Percentiles rank a stretch among this genome's conserved stretches.
phyloP scores from a whole-genome alignment of 2,329 filamentous ascomycete species.

The Venturia asperata region DNA sequence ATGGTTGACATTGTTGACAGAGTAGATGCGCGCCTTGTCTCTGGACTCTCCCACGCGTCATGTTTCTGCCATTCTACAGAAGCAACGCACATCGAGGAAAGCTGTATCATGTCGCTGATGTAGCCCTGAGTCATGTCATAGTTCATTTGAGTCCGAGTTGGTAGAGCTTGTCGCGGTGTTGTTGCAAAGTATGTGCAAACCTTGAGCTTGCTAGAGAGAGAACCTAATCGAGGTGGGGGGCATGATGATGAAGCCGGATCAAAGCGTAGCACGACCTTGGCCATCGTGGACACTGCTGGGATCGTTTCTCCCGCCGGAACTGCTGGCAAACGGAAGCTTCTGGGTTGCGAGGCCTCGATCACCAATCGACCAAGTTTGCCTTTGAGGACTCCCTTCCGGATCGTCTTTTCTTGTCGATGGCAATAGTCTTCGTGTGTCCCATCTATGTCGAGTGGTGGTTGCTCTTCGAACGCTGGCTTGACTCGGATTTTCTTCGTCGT shows the following conservation, averaged over 20 bases:
- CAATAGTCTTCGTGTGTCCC: constrained; percentile 39
- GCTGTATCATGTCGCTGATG: constrained; percentile 45
- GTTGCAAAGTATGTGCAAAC: constrained; percentile 52
- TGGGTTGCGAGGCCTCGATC: constrained; percentile 52
- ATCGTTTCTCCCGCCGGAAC: constrained; percentile 29
- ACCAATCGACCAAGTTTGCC: constrained; percentile 51
- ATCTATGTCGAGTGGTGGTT: constrained; percentile 48
- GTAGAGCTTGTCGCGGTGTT: constrained; percentile 44
- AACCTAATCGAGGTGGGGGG: constrained; percentile 47
- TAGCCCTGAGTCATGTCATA: constrained; percentile 45
- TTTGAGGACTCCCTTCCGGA: constrained; percentile 55
- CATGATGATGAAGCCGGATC: constrained; percentile 47
- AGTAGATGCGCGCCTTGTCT: constrained; percentile 13
- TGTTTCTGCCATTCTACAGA: constrained; percentile 52
- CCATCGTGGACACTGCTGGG: constrained; percentile 46
- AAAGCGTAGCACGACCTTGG: constrained; percentile 53
- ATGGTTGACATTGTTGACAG: constrained; percentile 28
- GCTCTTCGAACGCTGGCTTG: constrained; percentile 52
- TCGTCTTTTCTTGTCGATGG: constrained; percentile 50
- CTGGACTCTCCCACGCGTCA: constrained; percentile 26
- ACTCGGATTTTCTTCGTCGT: constrained; percentile 52
- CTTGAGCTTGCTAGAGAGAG: constrained; percentile 48
- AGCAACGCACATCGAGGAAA: constrained; percentile 50
- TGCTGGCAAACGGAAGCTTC: constrained; percentile 45
- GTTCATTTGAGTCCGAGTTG: constrained; percentile 37